Base-by-base conservation (phyloP, 345 rosid species). In the Barbarea vulgaris region DNA sequence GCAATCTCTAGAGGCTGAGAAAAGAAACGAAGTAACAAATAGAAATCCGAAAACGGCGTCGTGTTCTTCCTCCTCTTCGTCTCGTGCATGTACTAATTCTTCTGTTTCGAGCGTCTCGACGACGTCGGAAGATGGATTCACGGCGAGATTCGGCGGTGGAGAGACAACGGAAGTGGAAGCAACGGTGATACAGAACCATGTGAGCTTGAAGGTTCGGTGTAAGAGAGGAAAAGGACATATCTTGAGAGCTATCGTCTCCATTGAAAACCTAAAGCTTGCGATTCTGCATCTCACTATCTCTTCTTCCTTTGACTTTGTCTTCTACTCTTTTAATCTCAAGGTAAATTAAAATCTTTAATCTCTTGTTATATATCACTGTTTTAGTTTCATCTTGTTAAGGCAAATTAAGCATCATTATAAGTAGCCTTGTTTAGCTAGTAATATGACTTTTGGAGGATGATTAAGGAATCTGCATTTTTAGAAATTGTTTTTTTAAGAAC, bases 281-380 rank as follows among this genome's bases (percentile, higher is more conserved):
- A 80, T 90, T 75, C 70, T 88, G 56, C 91, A 88, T 81, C 89
- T 90, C 34, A 88, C 85, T 78, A 76, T 90, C 59, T 77, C 88
- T 46, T 82, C 91, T 25, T 84, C 85, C 4, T 77, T 70, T 54
- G 61, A 81, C 22, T 80, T 73, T 51, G 82, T 82, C 73, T 73
- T 82, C 72, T 90, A 90, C 87, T 83, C 93, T n/a, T 87, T 90
- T 78, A 88, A 87, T 79, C 91, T 90, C 46, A 90, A 85, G 96
- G 96, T 90, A 83, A 53, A 3, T 39, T 2, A 17, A 10, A 58
- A 36, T 36, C 61, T 36, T 8, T 17, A 30, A 30, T 21, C 11
- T 56, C 17, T 42, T 10, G 9, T 55, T 30, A 22, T 0, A 1
- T 9, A n/a, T 55, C 17, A 9, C 17, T 8, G 58, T 39, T 14